Evolutionary conservation across 768 basidiomycete genomes (phyloP).

Genomic region (Suillus alpinus): DNA sequence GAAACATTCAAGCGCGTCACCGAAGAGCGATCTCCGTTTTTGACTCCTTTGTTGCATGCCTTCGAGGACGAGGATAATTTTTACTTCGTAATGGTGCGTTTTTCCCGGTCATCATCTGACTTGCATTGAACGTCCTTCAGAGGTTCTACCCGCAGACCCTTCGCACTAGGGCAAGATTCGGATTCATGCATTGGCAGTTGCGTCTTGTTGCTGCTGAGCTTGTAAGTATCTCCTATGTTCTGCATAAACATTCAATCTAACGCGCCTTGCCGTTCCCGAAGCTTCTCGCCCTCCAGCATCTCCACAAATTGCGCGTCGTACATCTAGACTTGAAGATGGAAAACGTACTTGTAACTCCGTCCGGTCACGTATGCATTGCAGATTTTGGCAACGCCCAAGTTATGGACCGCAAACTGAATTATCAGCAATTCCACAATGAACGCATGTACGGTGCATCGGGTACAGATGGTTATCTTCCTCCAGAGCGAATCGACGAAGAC

Average conservation of each 20-base stretch:
- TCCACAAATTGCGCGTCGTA: constrained; percentile 28
- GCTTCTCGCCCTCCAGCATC: constrained; percentile 11
- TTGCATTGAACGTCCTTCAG: background rate
- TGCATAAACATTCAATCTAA: background rate
- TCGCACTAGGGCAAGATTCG: constrained; percentile 4
- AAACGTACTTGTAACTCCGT: constrained; percentile 42
- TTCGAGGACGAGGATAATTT: constrained; percentile 11
- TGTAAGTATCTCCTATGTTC: constrained; percentile 3
- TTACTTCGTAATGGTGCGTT: constrained; percentile 14
- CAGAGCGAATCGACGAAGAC: constrained; percentile 35
- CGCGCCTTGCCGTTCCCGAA: background rate
- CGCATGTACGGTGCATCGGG: constrained; percentile 17
- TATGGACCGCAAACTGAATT: constrained; percentile 5
- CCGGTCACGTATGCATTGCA: constrained; percentile 12
- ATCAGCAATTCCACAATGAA: constrained; percentile 4
- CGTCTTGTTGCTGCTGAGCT: constrained; percentile 16
- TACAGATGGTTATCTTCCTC: constrained; percentile 46
- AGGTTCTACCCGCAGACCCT: constrained; percentile 12
- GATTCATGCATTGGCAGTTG: constrained; percentile 9
- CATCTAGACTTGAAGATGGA: constrained; percentile 55
- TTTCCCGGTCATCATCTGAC: background rate
- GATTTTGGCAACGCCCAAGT: constrained; percentile 17
- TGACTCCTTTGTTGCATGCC: constrained; percentile 11
- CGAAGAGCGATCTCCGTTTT: constrained; percentile 7
- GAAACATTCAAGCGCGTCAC: constrained; percentile 2